Conservation (phyloP, 2,329 filamentous ascomycete genomes). For the Ophiostoma angusticollis region DNA sequence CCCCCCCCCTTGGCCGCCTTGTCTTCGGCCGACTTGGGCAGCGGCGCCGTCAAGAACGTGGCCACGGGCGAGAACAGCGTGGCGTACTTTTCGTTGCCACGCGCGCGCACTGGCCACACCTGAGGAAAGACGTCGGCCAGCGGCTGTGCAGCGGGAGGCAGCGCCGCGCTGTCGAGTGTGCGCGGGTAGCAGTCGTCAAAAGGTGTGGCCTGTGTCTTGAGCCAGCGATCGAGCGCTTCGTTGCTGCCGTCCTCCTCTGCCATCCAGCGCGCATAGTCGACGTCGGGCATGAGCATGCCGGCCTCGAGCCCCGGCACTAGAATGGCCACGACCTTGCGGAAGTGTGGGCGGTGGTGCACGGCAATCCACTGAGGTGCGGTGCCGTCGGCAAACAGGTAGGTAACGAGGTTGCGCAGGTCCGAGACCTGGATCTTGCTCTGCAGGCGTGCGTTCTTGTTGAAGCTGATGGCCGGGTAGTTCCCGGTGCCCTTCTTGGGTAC, state of each 20-base stretch:
- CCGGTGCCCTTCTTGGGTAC: slow-evolving; percentile 39
- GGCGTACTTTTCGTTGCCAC: slow-evolving; percentile 65
- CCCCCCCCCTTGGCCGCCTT: slow-evolving; percentile 25
- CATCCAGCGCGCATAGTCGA: slow-evolving; percentile 34
- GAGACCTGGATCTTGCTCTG: slow-evolving; percentile 49
- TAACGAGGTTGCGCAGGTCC: slow-evolving; percentile 48
- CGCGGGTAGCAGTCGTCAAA: slow-evolving; percentile 47
- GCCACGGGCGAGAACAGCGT: slow-evolving; percentile 79
- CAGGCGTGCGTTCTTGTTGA: slow-evolving; percentile 44
- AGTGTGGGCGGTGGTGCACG: slow-evolving; percentile 47
- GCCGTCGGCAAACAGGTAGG: slow-evolving; percentile 57
- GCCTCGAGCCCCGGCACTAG: slow-evolving; percentile 89
- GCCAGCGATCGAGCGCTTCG: slow-evolving; percentile 21
- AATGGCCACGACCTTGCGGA: slow-evolving; percentile 71
- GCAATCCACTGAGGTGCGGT: slow-evolving; percentile 52
- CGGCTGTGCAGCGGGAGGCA: slow-evolving; percentile 45
- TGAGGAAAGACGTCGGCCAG: slow-evolving; percentile 75
- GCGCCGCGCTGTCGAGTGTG: slow-evolving; percentile 33
- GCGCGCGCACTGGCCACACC: slow-evolving; percentile 78
- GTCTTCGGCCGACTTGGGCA: slow-evolving; percentile 53
- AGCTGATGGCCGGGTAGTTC: slow-evolving; percentile 47
- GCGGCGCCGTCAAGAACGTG: slow-evolving; percentile 65
- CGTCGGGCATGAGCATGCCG: slow-evolving; percentile 65
- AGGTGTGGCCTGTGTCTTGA: slow-evolving; percentile 25
- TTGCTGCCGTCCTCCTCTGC: slow-evolving; percentile 22